Evolutionary conservation across 2,329 filamentous ascomycete species (phyloP).

Genomic region (Colletotrichum falcatum): DNA sequence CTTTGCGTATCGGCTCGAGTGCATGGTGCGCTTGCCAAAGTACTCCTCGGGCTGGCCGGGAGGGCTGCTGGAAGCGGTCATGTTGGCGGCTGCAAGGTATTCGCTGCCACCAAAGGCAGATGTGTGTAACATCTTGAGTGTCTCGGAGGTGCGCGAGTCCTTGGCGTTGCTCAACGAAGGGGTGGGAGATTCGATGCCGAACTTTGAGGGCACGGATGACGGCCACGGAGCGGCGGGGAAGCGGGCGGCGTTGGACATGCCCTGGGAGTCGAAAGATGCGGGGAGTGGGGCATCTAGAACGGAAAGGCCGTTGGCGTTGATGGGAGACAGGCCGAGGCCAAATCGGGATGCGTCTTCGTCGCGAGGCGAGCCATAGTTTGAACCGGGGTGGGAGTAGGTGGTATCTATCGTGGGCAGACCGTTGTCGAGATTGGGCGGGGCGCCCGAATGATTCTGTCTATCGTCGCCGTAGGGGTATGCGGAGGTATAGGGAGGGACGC

Average conservation of each 20-base stretch:
- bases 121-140: conserved; percentile 73
- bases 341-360: conserved; percentile 70
- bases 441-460: conserved; percentile 57
- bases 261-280: conserved; percentile 95
- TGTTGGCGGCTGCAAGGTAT: conserved; percentile 65
- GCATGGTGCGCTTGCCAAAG: conserved; percentile 78
- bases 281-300: conserved; percentile 93
- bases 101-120: conserved; percentile 76
- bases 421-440: conserved; percentile 66
- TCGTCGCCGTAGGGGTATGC: conserved; percentile 57
- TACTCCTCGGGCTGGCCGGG: conserved; percentile 70
- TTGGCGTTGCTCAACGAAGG: conserved; percentile 75
- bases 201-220: conserved; percentile 91
- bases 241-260: conserved; percentile 89
- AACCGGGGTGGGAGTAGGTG: conserved; percentile 65
- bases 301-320: conserved; percentile 78
- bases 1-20: conserved; percentile 75
- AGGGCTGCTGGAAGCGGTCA: conserved; percentile 55
- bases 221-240: conserved; percentile 85
- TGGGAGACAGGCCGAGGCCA: conserved; percentile 83
- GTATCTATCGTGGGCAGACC: conserved; percentile 70
- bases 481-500: conserved; percentile 52
- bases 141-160: conserved; percentile 71
- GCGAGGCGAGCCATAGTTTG: conserved; percentile 84
- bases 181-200: conserved; percentile 87